Conservation (phyloP, 176 grass and related monocot species). For the Typha latifolia region DNA sequence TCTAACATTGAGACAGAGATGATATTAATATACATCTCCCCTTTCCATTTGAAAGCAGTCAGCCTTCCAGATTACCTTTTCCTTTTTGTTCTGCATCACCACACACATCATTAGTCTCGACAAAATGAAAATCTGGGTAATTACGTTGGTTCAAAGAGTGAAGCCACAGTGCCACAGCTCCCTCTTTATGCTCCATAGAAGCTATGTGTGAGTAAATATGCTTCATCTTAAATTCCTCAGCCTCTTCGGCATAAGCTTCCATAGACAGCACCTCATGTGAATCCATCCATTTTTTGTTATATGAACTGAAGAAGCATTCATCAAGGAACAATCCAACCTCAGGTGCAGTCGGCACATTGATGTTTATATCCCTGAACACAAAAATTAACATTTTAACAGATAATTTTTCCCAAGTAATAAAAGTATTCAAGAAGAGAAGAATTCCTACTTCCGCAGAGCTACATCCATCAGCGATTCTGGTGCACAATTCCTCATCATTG, state of each 20-base stretch:
- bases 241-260: constrained; percentile 60
- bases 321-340: constrained; percentile 81
- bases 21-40: background rate
- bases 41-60: constrained; percentile 1
- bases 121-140: constrained; percentile 74
- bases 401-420: background rate
- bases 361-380: constrained; percentile 64
- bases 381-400: constrained; percentile 10
- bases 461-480: constrained; percentile 68
- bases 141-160: constrained; percentile 81
- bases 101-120: constrained; percentile 26
- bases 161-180: constrained; percentile 80
- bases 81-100: constrained; percentile 13
- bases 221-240: constrained; percentile 82
- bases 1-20: background rate
- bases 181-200: constrained; percentile 86
- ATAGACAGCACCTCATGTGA: constrained; percentile 84
- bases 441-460: constrained; percentile 60
- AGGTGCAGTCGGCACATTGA: constrained; percentile 90
- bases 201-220: constrained; percentile 92
- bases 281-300: constrained; percentile 81
- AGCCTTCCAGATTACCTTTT: constrained; percentile 7
- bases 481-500: constrained; percentile 77
- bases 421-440: constrained; percentile 11
- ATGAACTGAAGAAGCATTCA: constrained; percentile 87